These are phyloP conservation scores for Russula earlei DNA, from an alignment of 768 basidiomycete genomes.

Conservation along the genomic window DNA sequence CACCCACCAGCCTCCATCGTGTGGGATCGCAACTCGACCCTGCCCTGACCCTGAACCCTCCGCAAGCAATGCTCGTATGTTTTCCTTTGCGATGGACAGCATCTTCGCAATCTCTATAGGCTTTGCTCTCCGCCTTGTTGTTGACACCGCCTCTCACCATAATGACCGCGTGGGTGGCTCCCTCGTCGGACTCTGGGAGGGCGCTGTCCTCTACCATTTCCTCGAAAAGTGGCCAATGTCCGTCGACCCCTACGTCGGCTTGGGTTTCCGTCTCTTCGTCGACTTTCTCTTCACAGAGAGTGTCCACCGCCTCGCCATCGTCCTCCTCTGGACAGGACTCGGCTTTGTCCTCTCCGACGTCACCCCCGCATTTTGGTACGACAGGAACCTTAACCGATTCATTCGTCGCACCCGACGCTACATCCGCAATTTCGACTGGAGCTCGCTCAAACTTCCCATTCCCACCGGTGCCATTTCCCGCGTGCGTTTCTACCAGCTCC, in stretches of 20 bases:
- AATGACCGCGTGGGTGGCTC: constrained; percentile 48
- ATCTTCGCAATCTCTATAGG: constrained; percentile 60
- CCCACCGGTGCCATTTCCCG: constrained; percentile 21
- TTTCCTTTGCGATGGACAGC: constrained; percentile 46
- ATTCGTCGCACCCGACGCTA: constrained; percentile 23
- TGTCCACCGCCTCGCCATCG: constrained; percentile 36
- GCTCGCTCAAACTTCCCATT: constrained; percentile 19
- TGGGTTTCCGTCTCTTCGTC: constrained; percentile 58
- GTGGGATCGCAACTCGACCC: too few species aligned
- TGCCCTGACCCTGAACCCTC: background rate
- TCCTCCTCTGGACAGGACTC: constrained; percentile 43
- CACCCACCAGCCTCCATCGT: too few species aligned
- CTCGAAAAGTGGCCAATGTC: constrained; percentile 55
- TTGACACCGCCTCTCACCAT: constrained; percentile 42
- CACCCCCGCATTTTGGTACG: constrained; percentile 37
- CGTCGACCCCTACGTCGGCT: constrained; percentile 59
- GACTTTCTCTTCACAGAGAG: constrained; percentile 61
- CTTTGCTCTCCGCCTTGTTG: constrained; percentile 52
- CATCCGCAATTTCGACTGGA: constrained; percentile 16
- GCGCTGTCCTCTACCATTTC: constrained; percentile 65
- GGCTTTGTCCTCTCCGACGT: constrained; percentile 47
- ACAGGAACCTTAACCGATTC: constrained; percentile 27
- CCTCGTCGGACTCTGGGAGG: constrained; percentile 73
- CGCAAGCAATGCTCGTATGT: constrained; percentile 4
- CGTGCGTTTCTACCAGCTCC: constrained; percentile 17